Evolutionary conservation across 1,139 yeast genomes (phyloP).

Genomic region (Geotrichum reessii): DNA sequence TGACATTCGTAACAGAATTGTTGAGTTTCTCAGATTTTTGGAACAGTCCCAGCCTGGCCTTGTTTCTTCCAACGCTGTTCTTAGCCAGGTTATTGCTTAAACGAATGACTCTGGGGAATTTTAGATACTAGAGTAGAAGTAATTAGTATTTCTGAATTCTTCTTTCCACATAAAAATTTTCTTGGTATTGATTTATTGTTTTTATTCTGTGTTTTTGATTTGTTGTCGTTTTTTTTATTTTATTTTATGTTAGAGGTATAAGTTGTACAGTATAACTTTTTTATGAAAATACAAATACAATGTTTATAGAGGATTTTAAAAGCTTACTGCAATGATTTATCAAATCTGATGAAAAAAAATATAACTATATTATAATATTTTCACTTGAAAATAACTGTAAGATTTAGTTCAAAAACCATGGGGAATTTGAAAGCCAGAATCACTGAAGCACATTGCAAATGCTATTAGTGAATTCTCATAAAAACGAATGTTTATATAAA

Average conservation of each 20-base stretch:
- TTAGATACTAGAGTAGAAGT: not conserved
- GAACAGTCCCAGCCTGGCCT: constrained; percentile 57
- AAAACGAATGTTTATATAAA: too few relatives aligned
- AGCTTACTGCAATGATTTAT: too few relatives aligned
- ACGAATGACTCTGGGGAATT: not conserved
- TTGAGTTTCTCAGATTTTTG: constrained; percentile 67
- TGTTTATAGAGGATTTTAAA: not conserved
- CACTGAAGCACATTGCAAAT: too few relatives aligned
- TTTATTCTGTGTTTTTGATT: not conserved
- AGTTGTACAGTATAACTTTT: not conserved
- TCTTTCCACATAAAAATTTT: not conserved
- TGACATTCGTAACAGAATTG: constrained; percentile 57
- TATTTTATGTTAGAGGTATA: not conserved
- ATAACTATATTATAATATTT: too few relatives aligned
- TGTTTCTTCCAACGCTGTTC: constrained; percentile 24
- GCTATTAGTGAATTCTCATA: too few relatives aligned
- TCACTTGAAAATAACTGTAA: too few relatives aligned
- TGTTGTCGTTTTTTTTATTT: not conserved
- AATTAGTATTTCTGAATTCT: not conserved
- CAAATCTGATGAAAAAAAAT: too few relatives aligned
- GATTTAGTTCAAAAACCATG: too few relatives aligned
- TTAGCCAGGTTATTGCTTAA: constrained; percentile 19
- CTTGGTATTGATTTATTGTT: not conserved
- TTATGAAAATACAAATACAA: not conserved
- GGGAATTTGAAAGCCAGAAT: too few relatives aligned